Percentiles rank a stretch among this genome's conserved stretches.
Evolutionary conservation across 352 stramenopile genomes (phyloP).

Genomic region (Pythium myriotylum): DNA sequence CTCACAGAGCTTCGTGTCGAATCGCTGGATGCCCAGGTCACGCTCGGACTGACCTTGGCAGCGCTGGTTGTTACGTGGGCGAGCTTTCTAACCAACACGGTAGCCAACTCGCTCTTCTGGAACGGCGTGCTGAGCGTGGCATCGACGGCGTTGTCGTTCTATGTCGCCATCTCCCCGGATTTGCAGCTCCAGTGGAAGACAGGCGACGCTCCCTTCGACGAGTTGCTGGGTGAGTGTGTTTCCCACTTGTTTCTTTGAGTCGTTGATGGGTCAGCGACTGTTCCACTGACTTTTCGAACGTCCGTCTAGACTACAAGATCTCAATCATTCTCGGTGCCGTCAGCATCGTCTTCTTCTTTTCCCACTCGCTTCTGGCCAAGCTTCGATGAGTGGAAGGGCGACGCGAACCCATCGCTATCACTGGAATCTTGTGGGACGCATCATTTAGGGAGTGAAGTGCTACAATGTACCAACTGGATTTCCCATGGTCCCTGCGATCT

Average conservation of each 20-base stretch:
- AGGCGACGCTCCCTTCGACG: conserved; percentile 53
- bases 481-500: no score
- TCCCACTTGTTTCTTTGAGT: neutral
- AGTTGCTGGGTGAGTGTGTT: conserved; percentile 61
- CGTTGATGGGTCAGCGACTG: conserved; percentile 5
- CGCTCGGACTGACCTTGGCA: conserved; percentile 36
- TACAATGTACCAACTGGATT: neutral
- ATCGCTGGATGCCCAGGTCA: conserved; percentile 51
- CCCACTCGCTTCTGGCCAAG: conserved; percentile 62
- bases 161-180: conserved; percentile 62
- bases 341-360: conserved; percentile 66
- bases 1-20: conserved; percentile 55
- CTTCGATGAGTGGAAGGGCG: conserved; percentile 35
- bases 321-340: conserved; percentile 63
- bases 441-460: neutral
- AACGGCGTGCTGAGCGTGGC: conserved; percentile 68
- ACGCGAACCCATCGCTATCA: neutral
- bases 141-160: conserved; percentile 52
- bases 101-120: conserved; percentile 67
- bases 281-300: neutral
- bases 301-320: conserved; percentile 80
- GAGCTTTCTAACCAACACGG: conserved; percentile 35
- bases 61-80: conserved; percentile 49
- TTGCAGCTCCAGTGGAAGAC: conserved; percentile 66
- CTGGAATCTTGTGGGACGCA: neutral